Base-by-base conservation (phyloP, 345 rosid species). In the Syzygium aqueum region DNA sequence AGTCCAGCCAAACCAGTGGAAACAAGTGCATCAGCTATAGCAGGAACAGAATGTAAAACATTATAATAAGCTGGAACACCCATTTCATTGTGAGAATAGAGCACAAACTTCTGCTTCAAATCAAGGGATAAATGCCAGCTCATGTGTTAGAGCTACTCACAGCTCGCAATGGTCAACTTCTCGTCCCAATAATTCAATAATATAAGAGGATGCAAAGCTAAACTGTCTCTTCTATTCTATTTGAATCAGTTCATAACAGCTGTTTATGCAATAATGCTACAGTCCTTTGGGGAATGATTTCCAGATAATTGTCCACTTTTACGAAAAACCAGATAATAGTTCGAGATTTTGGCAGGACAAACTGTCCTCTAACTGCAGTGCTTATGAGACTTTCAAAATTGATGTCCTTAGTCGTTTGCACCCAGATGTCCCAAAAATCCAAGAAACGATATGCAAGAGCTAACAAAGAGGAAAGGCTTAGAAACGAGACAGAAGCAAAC, bases 1-100 rank as follows among this genome's bases (percentile, higher is more conserved):
- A 93, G 91, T 85, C 85, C 86, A n/a, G 89, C 90, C 87, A 94
- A 89, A 67, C 96, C 93, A 12, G 91, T 92, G 65, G 95, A 91
- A 85, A 94, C 92, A 54, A 93, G 89, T 49, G 94, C 95, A 89
- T 93, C 95, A 8, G 92, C 95, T 89, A 88, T 87, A 77, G 53
- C 88, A 27, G 25, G 57, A n/a, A 88, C 3, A 11, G 46, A 52
- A 63, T 19, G 63, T 49, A 61, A 6, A 84, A 33, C 53, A 51
- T 28, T 14, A 14, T 10, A 49, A 67, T 49, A 52, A 65, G 40
- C 53, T 67, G 49, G 80, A 73, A 33, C 17, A 33, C 22, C 78
- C 3, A 33, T 67, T 67, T 33, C 80, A 33, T 33, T 40, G 80
- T 33, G 0, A 17, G 25, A 33, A 17, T 73, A 19, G 37, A 25